Evolutionary conservation across 441 rosid genomes (phyloP).

Genomic region (Mallotus japonicus): DNA sequence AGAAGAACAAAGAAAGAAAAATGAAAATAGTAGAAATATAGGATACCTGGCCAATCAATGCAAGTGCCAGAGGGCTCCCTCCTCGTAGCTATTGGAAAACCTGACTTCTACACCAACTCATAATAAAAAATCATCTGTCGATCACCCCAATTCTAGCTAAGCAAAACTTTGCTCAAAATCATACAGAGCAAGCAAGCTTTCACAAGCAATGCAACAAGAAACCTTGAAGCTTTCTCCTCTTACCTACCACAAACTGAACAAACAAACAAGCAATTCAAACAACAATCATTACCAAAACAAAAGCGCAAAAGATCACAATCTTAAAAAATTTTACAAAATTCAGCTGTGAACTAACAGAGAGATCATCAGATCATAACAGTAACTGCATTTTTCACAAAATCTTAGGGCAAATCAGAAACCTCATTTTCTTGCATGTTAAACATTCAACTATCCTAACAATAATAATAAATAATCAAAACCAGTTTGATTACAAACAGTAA

Average conservation of each 20-base stretch:
- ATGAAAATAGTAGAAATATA: constrained; percentile 13
- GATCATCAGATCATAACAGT: constrained; percentile 1
- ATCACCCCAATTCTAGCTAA: not conserved
- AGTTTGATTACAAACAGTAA: not conserved
- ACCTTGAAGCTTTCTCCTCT: constrained; percentile 3
- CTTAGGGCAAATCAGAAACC: constrained; percentile 28
- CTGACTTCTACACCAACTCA: constrained; percentile 25
- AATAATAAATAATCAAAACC: not conserved
- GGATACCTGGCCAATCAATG: constrained; percentile 37
- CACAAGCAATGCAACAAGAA: not conserved
- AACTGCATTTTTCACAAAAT: constrained; percentile 20
- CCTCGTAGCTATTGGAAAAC: constrained; percentile 27
- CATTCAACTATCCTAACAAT: not conserved
- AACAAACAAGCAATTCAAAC: not conserved
- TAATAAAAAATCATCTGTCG: constrained; percentile 1
- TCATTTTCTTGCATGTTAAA: constrained; percentile 5
- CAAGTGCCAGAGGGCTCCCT: constrained; percentile 37
- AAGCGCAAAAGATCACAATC: too few relatives aligned
- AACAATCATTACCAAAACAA: too few relatives aligned
- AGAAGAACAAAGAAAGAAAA: not conserved
- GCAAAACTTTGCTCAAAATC: not conserved
- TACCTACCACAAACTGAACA: not conserved
- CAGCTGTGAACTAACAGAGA: not conserved
- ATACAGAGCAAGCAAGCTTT: not conserved
- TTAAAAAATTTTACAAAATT: too few relatives aligned